phyloP scores from a whole-genome alignment of 169 alveolate genomes.

The Plasmodium coatneyi region DNA sequence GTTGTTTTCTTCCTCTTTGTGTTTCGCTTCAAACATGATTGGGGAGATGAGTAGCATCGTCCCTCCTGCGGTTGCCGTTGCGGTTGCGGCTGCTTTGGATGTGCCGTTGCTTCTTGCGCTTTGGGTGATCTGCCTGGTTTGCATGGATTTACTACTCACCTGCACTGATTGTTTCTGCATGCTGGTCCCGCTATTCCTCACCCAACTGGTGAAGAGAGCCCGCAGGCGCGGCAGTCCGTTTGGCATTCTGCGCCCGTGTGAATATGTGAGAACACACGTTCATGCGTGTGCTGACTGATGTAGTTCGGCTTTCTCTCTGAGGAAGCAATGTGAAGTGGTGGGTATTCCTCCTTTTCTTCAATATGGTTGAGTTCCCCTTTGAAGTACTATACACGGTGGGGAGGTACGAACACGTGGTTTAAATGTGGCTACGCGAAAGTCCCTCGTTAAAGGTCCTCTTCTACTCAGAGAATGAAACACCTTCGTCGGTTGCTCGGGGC shows the following conservation, averaged over 20 bases:
- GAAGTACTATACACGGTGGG: background rate
- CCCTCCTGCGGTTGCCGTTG: background rate
- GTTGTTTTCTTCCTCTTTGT: conserved; percentile 64
- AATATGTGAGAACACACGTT: background rate
- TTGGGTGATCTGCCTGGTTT: background rate
- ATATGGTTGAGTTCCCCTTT: background rate
- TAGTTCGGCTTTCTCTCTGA: background rate
- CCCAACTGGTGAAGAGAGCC: background rate
- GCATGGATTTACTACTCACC: background rate
- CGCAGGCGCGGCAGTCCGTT: background rate
- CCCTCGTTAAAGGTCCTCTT: background rate
- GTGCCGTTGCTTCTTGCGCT: background rate
- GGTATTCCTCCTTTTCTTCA: background rate
- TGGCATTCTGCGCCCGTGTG: background rate
- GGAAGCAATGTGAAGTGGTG: background rate
- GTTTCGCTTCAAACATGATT: conserved; percentile 34
- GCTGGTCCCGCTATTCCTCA: background rate
- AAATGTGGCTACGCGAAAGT: background rate
- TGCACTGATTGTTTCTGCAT: background rate
- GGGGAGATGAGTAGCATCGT: conserved; percentile 51
- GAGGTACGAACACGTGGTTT: background rate
- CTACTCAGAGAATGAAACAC: background rate
- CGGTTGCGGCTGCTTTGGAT: background rate
- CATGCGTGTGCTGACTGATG: background rate
- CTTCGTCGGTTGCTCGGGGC: background rate